Evolutionary conservation across 129 eudicot genomes (phyloP).

Genomic region (Sambucus nigra): DNA sequence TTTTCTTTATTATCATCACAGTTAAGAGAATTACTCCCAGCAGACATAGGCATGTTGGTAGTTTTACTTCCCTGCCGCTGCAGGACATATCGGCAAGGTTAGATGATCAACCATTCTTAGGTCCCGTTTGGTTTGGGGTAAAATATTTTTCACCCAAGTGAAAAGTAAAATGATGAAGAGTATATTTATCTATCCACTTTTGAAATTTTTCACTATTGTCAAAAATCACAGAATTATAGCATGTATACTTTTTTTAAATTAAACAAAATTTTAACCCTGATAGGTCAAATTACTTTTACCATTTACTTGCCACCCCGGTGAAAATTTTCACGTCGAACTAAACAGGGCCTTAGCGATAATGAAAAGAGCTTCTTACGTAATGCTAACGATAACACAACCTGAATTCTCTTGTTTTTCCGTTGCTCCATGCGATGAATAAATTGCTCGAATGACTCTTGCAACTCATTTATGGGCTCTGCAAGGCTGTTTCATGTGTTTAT

Average conservation of each 20-base stretch:
- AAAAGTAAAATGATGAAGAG: too few species aligned
- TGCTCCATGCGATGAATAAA: conserved; percentile 60
- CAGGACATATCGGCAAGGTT: conserved; percentile 13
- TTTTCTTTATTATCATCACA: conserved; percentile 10
- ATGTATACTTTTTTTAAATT: too few species aligned
- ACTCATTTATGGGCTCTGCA: conserved; percentile 88
- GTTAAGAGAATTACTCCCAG: conserved; percentile 5
- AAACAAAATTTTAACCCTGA: too few species aligned
- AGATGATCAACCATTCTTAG: conserved; percentile 11
- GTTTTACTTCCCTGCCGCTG: conserved; percentile 42
- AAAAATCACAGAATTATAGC: too few species aligned
- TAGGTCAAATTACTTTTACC: too few species aligned
- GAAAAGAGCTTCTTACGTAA: not conserved
- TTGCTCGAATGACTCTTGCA: conserved; percentile 77
- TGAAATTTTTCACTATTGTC: too few species aligned
- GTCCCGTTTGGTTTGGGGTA: too few species aligned
- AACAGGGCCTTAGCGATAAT: not conserved
- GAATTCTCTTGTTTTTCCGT: conserved; percentile 48
- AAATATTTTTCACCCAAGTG: too few species aligned
- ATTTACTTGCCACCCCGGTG: too few species aligned
- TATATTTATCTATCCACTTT: too few species aligned
- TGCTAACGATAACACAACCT: conserved; percentile 23
- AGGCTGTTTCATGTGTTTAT: conserved; percentile 34
- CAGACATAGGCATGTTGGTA: conserved; percentile 7
- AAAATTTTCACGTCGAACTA: too few species aligned